Evolutionary conservation across 441 rosid genomes (phyloP).

Genomic region (Populus trichocarpa): DNA sequence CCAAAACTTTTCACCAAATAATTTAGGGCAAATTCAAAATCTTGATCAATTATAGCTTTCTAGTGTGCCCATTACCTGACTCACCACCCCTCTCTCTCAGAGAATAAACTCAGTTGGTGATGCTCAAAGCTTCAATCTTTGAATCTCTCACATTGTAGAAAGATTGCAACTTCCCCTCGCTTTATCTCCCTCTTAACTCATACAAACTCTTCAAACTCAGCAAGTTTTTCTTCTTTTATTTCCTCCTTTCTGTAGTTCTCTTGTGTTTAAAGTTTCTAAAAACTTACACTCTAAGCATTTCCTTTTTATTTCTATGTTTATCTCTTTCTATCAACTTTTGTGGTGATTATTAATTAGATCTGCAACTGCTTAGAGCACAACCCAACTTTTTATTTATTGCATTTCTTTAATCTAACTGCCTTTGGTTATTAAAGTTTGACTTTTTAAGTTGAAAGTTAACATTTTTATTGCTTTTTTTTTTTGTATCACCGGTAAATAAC

Average conservation of each 20-base stretch:
- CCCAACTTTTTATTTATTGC: constrained; percentile 24
- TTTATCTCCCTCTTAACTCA: constrained; percentile 1
- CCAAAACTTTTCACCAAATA: too few relatives aligned
- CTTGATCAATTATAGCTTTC: too few relatives aligned
- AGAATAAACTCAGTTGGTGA: constrained; percentile 1
- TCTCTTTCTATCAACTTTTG: background rate
- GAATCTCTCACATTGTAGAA: background rate
- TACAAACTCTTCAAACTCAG: background rate
- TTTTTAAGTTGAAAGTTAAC: constrained; percentile 21
- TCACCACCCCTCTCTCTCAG: background rate
- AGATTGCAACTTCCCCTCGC: constrained; percentile 6
- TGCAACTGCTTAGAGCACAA: constrained; percentile 30
- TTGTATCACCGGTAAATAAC: constrained; percentile 18
- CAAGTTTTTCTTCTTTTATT: background rate
- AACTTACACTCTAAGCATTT: constrained; percentile 39
- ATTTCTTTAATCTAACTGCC: constrained; percentile 15
- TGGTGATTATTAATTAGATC: constrained; percentile 39
- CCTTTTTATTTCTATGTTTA: background rate
- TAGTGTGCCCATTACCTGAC: background rate
- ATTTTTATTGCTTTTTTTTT: constrained; percentile 25
- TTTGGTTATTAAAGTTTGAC: background rate
- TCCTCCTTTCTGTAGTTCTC: constrained; percentile 16
- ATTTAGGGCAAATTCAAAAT: too few relatives aligned
- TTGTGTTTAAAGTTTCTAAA: constrained; percentile 32
- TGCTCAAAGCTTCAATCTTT: background rate